Evolutionary conservation across 2,329 filamentous ascomycete genomes (phyloP).

Genomic region (Nemania sp.): DNA sequence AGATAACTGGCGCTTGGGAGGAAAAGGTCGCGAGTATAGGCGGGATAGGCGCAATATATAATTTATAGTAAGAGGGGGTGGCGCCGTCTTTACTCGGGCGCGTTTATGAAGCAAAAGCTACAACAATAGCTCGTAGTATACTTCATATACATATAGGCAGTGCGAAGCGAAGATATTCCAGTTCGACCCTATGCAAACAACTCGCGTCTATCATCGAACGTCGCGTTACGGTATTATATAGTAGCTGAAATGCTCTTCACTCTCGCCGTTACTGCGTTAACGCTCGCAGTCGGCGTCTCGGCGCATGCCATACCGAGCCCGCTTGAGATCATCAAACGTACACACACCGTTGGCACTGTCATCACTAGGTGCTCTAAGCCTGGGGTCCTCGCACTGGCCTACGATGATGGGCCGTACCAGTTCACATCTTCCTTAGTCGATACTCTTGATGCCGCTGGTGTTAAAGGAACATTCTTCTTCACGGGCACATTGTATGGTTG

Average conservation of each 20-base stretch:
- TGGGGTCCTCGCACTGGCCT: conserved; percentile 63
- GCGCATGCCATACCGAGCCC: conserved; percentile 53
- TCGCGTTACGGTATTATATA: not conserved
- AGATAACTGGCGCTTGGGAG: not conserved
- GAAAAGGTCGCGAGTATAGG: conserved; percentile 9
- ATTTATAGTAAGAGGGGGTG: not conserved
- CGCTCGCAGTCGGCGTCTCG: conserved; percentile 41
- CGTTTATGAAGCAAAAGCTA: conserved; percentile 6
- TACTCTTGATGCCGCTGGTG: conserved; percentile 60
- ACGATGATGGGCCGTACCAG: conserved; percentile 65
- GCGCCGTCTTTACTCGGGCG: not conserved
- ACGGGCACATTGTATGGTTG: conserved; percentile 64
- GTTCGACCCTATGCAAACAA: not conserved
- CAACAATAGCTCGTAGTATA: not conserved
- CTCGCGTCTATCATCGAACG: not conserved
- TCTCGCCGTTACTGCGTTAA: conserved; percentile 41
- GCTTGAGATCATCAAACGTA: conserved; percentile 56
- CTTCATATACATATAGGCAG: not conserved
- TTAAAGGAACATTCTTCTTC: conserved; percentile 67
- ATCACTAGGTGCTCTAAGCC: conserved; percentile 60
- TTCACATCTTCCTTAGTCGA: conserved; percentile 64
- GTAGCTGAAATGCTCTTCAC: conserved; percentile 26
- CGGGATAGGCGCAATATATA: not conserved
- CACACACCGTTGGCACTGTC: conserved; percentile 57
- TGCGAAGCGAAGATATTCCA: not conserved